Conservation (phyloP, 305 asterid genomes). For the Fraxinus greggii region DNA sequence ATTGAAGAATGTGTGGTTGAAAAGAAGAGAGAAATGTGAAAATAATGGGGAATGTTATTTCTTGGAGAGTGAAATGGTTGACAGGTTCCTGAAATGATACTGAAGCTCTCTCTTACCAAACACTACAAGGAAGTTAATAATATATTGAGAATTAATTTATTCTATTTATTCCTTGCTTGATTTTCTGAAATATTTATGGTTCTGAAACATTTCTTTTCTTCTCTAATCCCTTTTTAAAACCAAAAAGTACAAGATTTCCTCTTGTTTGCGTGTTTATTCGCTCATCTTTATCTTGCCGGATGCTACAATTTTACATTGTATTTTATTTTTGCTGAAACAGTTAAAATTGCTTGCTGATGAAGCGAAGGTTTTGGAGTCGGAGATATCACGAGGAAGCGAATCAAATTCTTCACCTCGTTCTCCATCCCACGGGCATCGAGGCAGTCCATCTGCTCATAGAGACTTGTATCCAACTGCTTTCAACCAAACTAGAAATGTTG, state of each 20-base stretch:
- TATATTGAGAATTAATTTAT: background rate
- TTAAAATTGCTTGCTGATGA: slow-evolving; percentile 66
- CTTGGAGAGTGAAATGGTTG: background rate
- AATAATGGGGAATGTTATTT: background rate
- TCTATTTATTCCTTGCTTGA: background rate
- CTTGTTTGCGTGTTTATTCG: background rate
- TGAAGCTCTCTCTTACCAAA: background rate
- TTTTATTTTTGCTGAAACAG: slow-evolving; percentile 43
- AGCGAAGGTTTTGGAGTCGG: slow-evolving; percentile 58
- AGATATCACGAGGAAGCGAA: slow-evolving; percentile 40
- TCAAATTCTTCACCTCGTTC: slow-evolving; percentile 58
- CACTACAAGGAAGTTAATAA: background rate
- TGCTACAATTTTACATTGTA: background rate
- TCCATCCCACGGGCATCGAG: slow-evolving; percentile 49
- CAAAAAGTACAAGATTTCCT: background rate
- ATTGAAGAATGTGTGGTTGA: no score
- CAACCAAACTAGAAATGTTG: slow-evolving; percentile 32
- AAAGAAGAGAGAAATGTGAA: no score
- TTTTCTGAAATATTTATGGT: background rate
- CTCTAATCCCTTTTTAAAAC: background rate
- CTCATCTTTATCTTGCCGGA: background rate
- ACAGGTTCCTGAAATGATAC: background rate
- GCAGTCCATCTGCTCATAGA: slow-evolving; percentile 32
- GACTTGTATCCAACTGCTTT: slow-evolving; percentile 6
- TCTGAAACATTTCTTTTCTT: background rate